Evolutionary conservation across 1,284 basidiomycete genomes (phyloP).

Genomic region (Rhizoctonia solani): DNA sequence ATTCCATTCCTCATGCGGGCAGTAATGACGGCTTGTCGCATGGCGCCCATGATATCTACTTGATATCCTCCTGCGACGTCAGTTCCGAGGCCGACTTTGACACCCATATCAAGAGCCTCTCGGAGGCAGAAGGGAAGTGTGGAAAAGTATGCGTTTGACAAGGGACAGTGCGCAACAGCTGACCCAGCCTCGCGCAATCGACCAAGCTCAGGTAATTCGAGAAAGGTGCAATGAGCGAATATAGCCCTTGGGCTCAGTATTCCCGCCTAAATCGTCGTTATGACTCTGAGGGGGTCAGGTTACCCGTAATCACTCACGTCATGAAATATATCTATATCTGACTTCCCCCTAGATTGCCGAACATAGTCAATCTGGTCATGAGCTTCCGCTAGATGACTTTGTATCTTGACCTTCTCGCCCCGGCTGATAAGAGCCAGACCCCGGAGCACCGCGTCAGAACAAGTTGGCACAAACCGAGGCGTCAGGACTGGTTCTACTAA

Average conservation of each 20-base stretch:
- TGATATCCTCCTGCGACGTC: conserved; percentile 85
- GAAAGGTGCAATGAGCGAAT: conserved; percentile 85
- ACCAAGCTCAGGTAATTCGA: conserved; percentile 55
- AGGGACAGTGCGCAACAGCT: conserved; percentile 79
- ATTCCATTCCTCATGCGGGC: conserved; percentile 72
- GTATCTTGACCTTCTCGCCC: conserved; percentile 56
- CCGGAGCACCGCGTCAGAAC: conserved; percentile 65
- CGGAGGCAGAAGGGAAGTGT: conserved; percentile 71
- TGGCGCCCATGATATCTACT: conserved; percentile 71
- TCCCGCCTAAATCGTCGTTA: conserved; percentile 50
- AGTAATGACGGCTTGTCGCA: conserved; percentile 75
- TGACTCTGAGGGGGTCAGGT: not conserved
- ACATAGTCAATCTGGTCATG: conserved; percentile 75
- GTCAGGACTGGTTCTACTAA: conserved; percentile 80
- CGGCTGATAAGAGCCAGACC: conserved; percentile 60
- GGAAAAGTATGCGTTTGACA: conserved; percentile 86
- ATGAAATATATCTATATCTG: conserved; percentile 75
- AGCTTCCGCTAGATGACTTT: conserved; percentile 79
- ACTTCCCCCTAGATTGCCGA: conserved; percentile 57
- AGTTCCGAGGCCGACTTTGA: conserved; percentile 78
- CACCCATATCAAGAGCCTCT: conserved; percentile 65
- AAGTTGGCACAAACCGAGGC: conserved; percentile 81
- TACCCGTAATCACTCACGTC: conserved; percentile 50
- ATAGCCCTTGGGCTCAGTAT: conserved; percentile 67
- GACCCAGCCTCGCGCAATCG: conserved; percentile 59